Evolutionary conservation across 2,329 filamentous ascomycete genomes (phyloP).

Genomic region (Calonectria pseudoreteaudii): DNA sequence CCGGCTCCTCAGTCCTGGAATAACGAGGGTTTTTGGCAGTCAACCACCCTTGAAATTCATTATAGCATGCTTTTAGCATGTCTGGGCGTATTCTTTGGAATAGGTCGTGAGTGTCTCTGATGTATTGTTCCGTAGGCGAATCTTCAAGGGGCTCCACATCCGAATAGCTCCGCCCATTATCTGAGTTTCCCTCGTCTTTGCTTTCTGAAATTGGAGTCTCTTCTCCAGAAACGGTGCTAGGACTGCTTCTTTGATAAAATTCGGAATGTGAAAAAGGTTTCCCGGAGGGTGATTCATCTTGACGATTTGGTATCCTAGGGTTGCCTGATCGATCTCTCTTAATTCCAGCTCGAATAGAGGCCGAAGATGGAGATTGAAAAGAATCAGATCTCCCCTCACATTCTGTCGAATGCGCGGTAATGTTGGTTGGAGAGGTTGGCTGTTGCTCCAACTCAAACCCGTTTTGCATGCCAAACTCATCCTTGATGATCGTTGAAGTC

Average conservation of each 20-base stretch:
- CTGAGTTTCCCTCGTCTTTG: not conserved
- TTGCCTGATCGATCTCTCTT: not conserved
- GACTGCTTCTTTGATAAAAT: not conserved
- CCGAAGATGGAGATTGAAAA: not conserved
- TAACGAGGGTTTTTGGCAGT: not conserved
- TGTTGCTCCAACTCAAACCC: not conserved
- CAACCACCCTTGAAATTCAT: not conserved
- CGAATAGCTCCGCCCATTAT: not conserved
- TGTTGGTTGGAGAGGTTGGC: not conserved
- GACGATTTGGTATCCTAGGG: not conserved
- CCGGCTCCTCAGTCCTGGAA: not conserved
- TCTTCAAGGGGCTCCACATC: not conserved
- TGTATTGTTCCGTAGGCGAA: not conserved
- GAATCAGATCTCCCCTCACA: not conserved
- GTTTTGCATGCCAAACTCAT: not conserved
- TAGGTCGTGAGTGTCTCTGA: not conserved
- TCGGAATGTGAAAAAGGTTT: not conserved
- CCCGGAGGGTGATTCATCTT: not conserved
- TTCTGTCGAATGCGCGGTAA: not conserved
- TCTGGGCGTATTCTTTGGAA: not conserved
- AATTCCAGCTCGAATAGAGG: not conserved
- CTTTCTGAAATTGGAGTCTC: not conserved
- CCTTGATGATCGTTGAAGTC: not conserved
- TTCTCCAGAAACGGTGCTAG: not conserved
- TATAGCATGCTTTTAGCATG: not conserved